Evolutionary conservation across 768 basidiomycete genomes (phyloP).

Genomic region (Kwoniella shandongensis): DNA sequence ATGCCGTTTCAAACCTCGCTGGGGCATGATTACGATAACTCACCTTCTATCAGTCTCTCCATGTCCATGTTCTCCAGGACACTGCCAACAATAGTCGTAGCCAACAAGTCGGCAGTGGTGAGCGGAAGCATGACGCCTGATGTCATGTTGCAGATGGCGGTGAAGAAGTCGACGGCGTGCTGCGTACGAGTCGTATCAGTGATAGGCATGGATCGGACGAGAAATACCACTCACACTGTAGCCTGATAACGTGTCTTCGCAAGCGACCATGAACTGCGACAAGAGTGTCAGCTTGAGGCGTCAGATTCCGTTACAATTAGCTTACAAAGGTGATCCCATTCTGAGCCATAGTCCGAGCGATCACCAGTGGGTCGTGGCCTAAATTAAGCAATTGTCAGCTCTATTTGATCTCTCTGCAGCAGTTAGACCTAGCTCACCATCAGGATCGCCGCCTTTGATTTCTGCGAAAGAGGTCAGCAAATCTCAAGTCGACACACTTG

Average conservation of each 20-base stretch:
- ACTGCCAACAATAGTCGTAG: constrained; percentile 90
- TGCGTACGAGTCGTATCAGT: constrained; percentile 55
- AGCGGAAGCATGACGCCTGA: constrained; percentile 95
- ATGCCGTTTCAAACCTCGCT: background rate
- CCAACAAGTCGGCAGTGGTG: constrained; percentile 88
- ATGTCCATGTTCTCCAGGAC: constrained; percentile 97
- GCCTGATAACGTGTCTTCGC: constrained; percentile 67
- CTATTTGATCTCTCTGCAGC: background rate
- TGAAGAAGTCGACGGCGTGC: constrained; percentile 71
- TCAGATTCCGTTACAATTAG: constrained; percentile 6
- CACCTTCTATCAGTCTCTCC: constrained; percentile 79
- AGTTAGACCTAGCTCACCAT: constrained; percentile 57
- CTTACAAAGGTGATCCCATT: constrained; percentile 85
- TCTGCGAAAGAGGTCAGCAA: constrained; percentile 58
- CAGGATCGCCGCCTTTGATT: constrained; percentile 90
- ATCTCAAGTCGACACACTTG: background rate
- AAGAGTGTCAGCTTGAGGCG: background rate
- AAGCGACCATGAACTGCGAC: constrained; percentile 92
- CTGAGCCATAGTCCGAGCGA: constrained; percentile 85
- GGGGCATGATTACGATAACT: constrained; percentile 2
- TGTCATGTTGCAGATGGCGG: constrained; percentile 86
- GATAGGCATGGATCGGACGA: background rate
- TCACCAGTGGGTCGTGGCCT: constrained; percentile 77
- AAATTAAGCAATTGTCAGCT: constrained; percentile 5
- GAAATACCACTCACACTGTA: constrained; percentile 37